Base-by-base conservation (phyloP, 192 early-diverging fungal genomes). In the Coemansia sp. region DNA sequence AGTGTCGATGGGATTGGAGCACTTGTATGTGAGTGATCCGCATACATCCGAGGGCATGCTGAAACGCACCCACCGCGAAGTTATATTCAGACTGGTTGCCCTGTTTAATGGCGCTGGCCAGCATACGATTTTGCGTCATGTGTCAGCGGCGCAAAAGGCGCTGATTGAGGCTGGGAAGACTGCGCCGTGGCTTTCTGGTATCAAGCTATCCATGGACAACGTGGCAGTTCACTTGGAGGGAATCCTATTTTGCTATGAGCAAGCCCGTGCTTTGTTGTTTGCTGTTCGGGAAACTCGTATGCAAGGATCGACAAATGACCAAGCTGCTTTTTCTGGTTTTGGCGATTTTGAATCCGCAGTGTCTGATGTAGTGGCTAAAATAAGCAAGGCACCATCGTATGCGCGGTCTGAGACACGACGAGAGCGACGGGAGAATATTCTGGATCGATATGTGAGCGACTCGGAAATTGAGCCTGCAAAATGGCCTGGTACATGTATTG, bases 341-440 rank as follows among this genome's bases (percentile, higher is more conserved):
- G 51, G 7, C 19, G 42, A 19, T 1, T 8, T 59, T 0, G 56
- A 21, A 41, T 15, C 49, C 1, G 48, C 19, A 10, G 43, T 62
- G 2, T n/a, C 67, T 18, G 26, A 26, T 10, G 39, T 75, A 21
- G 59, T 70, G 11, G 32, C 68, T 0, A 41, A 47, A 6, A 45
- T 76, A 42, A 46, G 49, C 63, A 66, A 59, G 10, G 55, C 71
- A 4, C 77, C 77, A 1, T 42, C 77, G 26, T 79, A 61, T 68
- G 62, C 41, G 12, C 63, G 68, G 21, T 67, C 72, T 1, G 61
- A 74, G 57, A 19, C 12, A 5, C 21, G 36, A 26, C 12, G 77
- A 18, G 43, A 58, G 26, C 60, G 49, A 9, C 58, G 76, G 46
- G 43, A 22, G 10, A 43, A 39, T 11, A 69, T 73, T 6, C 54